Percentiles rank a stretch among this genome's conserved stretches.
These are phyloP conservation scores for Grosmannia serpens DNA, from an alignment of 2,329 filamentous ascomycete genomes.

Conservation along the genomic window DNA sequence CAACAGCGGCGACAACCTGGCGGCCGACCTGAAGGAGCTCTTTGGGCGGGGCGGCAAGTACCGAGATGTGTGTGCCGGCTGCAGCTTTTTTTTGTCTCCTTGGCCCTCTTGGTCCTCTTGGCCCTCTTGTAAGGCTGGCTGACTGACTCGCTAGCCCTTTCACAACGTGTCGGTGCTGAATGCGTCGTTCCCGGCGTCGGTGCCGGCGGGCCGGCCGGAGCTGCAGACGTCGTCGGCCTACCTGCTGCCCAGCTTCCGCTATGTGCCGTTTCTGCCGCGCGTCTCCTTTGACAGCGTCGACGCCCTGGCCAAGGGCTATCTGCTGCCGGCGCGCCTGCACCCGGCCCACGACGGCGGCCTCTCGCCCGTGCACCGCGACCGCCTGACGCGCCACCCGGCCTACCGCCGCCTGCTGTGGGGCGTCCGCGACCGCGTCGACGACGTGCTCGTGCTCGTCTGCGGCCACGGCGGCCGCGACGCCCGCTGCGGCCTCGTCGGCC, in stretches of 20 bases:
- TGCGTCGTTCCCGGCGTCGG: constrained; percentile 57
- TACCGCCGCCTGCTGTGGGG: constrained; percentile 40
- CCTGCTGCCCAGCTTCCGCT: constrained; percentile 74
- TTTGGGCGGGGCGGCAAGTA: constrained; percentile 55
- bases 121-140: constrained; percentile 13
- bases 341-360: constrained; percentile 43
- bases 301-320: constrained; percentile 51
- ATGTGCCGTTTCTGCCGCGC: constrained; percentile 59
- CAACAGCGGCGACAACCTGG: constrained; percentile 51
- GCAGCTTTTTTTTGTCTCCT: background rate
- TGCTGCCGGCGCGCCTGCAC: constrained; percentile 54
- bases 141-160: constrained; percentile 52
- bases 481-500: constrained; percentile 72
- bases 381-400: constrained; percentile 36
- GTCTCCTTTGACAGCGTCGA: constrained; percentile 43
- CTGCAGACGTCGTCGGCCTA: constrained; percentile 54
- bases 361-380: constrained; percentile 44
- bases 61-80: constrained; percentile 40
- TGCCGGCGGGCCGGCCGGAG: constrained; percentile 30
- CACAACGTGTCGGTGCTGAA: constrained; percentile 70
- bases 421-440: constrained; percentile 46
- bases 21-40: constrained; percentile 59
- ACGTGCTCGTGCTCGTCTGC: constrained; percentile 74
- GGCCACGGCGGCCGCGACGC: constrained; percentile 73
- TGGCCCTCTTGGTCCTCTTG: background rate